Percentiles rank a stretch among this genome's conserved stretches.
Evolutionary conservation across 306 rosid species (phyloP).

Genomic region (Lagenaria siceraria): DNA sequence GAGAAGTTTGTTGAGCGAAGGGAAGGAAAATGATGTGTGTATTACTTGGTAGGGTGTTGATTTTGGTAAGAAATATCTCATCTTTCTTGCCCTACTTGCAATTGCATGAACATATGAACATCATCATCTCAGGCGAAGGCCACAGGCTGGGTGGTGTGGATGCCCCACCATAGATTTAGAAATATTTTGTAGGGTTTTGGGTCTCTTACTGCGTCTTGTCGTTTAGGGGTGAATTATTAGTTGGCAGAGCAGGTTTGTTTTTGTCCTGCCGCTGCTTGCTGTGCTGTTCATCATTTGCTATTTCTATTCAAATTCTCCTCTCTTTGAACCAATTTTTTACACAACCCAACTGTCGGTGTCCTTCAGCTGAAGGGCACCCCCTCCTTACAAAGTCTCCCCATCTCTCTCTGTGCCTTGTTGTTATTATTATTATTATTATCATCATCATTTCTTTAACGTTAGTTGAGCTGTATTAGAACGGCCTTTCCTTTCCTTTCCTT

Average conservation of each 20-base stretch:
- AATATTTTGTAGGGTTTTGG: slow-evolving; percentile 8
- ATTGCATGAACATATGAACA: neutral
- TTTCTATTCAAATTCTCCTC: neutral
- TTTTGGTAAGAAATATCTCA: neutral
- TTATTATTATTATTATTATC: no score
- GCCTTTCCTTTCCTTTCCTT: neutral
- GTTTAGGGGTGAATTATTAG: slow-evolving; percentile 34
- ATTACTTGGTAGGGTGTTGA: no score
- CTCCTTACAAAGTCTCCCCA: neutral
- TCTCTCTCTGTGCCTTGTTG: neutral
- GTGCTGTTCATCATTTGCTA: slow-evolving; percentile 7
- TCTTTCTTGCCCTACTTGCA: neutral
- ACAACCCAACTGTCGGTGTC: neutral
- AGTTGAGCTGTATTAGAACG: neutral
- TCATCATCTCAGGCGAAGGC: neutral
- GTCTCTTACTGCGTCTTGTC: slow-evolving; percentile 27
- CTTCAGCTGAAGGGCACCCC: neutral
- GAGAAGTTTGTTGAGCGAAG: no score
- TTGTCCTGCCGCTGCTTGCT: slow-evolving; percentile 37
- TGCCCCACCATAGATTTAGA: slow-evolving; percentile 12
- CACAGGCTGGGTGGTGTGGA: neutral
- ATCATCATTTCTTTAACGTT: neutral
- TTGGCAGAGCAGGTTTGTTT: slow-evolving; percentile 60
- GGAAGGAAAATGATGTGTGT: no score
- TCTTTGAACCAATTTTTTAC: neutral